Percentiles rank a stretch among this genome's conserved stretches.
phyloP scores from a whole-genome alignment of 768 basidiomycete genomes.

The Cubamyces sp. region DNA sequence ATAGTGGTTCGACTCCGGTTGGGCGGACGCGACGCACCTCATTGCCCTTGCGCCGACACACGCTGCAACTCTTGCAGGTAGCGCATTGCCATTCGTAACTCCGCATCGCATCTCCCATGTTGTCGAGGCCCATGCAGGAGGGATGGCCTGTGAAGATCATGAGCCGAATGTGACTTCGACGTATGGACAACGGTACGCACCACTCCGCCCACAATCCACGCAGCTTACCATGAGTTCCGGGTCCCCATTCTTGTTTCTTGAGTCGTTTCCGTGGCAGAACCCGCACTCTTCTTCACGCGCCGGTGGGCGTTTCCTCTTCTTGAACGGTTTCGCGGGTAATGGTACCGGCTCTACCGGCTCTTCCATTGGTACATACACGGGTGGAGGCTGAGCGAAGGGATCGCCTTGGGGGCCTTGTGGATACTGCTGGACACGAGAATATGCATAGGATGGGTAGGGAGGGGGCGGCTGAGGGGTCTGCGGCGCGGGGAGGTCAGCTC shows the following conservation, averaged over 20 bases:
- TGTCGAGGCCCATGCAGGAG: conserved; percentile 73
- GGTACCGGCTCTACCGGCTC: conserved; percentile 40
- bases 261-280: conserved; percentile 73
- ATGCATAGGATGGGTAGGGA: conserved; percentile 26
- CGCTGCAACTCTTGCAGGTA: conserved; percentile 91
- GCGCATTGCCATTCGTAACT: conserved; percentile 86
- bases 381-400: conserved; percentile 70
- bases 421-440: conserved; percentile 50
- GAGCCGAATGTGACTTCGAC: conserved; percentile 1
- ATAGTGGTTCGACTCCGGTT: not conserved
- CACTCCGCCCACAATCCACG: conserved; percentile 80
- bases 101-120: conserved; percentile 62
- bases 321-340: conserved; percentile 46
- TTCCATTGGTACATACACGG: conserved; percentile 52
- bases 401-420: conserved; percentile 81
- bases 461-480: conserved; percentile 27
- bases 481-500: conserved; percentile 21
- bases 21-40: conserved; percentile 62
- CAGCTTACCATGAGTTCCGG: conserved; percentile 80
- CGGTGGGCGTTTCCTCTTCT: conserved; percentile 45
- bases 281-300: conserved; percentile 71
- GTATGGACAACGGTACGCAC: conserved; percentile 45
- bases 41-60: conserved; percentile 83
- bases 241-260: conserved; percentile 56
- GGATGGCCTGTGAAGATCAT: conserved; percentile 65